Evolutionary conservation across 2,329 filamentous ascomycete genomes (phyloP), one percentile per base, ranked within the genome.

Genomic region (Aspergillus caelatus): DNA sequence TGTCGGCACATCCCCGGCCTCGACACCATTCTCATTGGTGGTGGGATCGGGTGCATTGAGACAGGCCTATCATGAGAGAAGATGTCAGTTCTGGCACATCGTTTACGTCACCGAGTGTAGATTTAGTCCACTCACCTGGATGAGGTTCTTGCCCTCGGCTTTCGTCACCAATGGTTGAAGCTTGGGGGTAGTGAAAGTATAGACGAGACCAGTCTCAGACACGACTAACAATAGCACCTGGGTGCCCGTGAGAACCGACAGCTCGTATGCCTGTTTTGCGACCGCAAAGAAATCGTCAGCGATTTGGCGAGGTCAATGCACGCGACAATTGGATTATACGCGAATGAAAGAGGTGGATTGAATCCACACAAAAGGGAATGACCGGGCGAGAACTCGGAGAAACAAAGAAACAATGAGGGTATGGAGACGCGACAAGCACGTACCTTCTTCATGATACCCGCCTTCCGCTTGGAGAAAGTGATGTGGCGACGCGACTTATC

Each of bases 391-490:
- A 41, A 23, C 7, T 34, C 21, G 57, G 67, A 62, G 43, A 48
- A 57, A 54, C 30, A 55, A 57, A 41, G 16, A 26, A 58, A 19
- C 23, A 48, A 45, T 39, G 58, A 55, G 60, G 52, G 54, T 62
- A 57, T 62, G 56, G 55, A 61, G 55, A 71, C 66, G 71, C 69
- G 67, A 61, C 64, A 64, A 41, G 57, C 53, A 72, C 89, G 72
- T 79, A 97, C 95, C 93, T 98, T 98, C 87, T 99, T 98, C 95
- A 99, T 98, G 81, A 99, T 98, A 74, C 95, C 95, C 62, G 95
- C 95, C 86, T 99, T 99, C 80, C 95, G 93, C 89, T 99, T 99
- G 72, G 94, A 98, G 81, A 99, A 98, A 75, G 95, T 98, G 79
- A 98, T 99, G 85, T 99, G 95, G 68, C 95, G 91, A 83, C 95